Evolutionary conservation across 192 early-diverging fungal genomes (phyloP).

Genomic region (Coemansia javaensis): DNA sequence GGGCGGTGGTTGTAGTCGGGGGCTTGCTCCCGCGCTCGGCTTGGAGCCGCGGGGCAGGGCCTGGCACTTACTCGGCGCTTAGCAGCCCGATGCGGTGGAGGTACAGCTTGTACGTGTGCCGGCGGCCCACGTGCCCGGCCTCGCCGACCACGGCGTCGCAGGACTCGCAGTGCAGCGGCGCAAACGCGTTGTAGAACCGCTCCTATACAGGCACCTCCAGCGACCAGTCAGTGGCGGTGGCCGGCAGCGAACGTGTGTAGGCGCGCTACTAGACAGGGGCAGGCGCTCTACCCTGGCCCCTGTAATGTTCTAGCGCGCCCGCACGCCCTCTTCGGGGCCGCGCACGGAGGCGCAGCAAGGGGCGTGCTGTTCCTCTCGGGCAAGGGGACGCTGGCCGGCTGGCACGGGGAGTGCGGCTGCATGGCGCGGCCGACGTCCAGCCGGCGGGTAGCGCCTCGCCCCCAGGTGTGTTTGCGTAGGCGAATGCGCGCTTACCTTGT

Average conservation of each 20-base stretch:
- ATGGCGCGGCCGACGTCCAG: too few species aligned
- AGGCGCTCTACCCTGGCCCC: neutral
- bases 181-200: conserved; percentile 30
- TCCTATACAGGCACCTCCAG: conserved; percentile 8
- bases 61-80: conserved; percentile 5
- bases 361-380: too few species aligned
- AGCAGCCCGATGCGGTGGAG: conserved; percentile 11
- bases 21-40: too few species aligned
- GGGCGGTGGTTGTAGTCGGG: too few species aligned
- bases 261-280: conserved; percentile 8
- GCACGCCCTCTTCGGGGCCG: too few species aligned
- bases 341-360: too few species aligned
- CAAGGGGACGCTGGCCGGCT: too few species aligned
- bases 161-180: conserved; percentile 15
- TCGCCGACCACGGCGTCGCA: conserved; percentile 28
- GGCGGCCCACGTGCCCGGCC: conserved; percentile 27
- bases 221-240: neutral
- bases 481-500: conserved; percentile 32
- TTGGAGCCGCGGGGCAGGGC: too few species aligned
- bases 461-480: neutral
- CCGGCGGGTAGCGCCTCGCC: too few species aligned
- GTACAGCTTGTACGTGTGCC: conserved; percentile 18
- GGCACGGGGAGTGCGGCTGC: too few species aligned
- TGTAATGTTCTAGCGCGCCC: conserved; percentile 9
- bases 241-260: neutral